Evolutionary conservation across 176 grass and related monocot species (phyloP), one percentile per base, ranked within the genome.

Genomic region (Bromus sterilis): DNA sequence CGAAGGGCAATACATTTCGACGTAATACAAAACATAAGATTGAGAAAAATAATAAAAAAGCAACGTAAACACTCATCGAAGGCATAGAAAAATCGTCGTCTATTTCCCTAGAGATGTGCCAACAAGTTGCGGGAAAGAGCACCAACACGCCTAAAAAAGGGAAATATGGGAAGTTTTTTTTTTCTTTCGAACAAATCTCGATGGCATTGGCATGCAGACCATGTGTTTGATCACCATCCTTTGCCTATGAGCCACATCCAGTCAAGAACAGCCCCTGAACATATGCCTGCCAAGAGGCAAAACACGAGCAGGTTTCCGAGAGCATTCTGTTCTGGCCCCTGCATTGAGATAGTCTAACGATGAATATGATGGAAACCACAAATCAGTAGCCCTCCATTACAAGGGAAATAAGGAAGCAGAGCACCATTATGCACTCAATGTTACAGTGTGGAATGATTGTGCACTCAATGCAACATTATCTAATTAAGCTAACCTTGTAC

Each of bases 261-360:
- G 76, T 92, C 93, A 81, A 91, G 82, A 9, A 73, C 70, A 7
- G 89, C 87, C 2, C 93, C 87, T 11, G 57, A 66, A 75, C 75
- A 95, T 77, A 95, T 90, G 36, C 93, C 93, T 20, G 81, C 74
- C 61, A 92, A 78, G 53, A 90, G 82, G 71, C 34, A 90, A 25
- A 90, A 24, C 62, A 89, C 93, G 40, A 95, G 70, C 65, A 92
- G 49, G 83, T 95, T 95, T 29, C 93, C 93, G 14, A 90, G 40
- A 53, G 93, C 89, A 95, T 95, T 95, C 56, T 95, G 87, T 66
- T 95, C 93, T 7, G 93, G 89, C 44, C 77, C 93, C 89, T 95
- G 76, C 21, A 83, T 33, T 77, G 85, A 56, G 1, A 78, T 43
- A 79, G 0, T n/a, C n/a, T n/a, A n/a, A n/a, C n/a, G n/a, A n/a